Base-by-base conservation (phyloP, 345 rosid species). In the Syzygium oleosum region DNA sequence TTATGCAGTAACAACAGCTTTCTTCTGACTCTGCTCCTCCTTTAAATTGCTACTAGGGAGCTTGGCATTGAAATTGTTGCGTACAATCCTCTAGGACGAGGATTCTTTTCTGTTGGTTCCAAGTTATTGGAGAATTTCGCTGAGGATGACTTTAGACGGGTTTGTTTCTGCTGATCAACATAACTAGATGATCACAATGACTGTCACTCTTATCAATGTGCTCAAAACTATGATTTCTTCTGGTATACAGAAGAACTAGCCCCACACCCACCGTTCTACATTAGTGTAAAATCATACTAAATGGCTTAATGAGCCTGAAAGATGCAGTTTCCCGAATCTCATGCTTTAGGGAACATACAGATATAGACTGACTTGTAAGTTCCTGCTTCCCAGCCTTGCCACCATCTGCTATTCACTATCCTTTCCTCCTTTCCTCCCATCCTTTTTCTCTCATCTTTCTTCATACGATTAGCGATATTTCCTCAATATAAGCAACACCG, bases 61-160 rank as follows among this genome's bases (percentile, higher is more conserved):
- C 46, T 6, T 43, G 46, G 46, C 46, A 43, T 43, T 43, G 46
- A 7, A 43, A 6, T 43, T 6, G 46, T 43, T 43, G 46, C 46
- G 4, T 43, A 43, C 46, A 1, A 7, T 43, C 46, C 46, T 43
- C 1, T 43, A 5, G 46, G 46, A 5, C 46, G 46, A 5, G 46
- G 46, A 43, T 43, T 43, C 46, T 43, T 43, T 43, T 43, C 46
- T 6, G 7, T 43, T 43, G 46, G 46, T 6, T 43, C 46, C 46
- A 43, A 43, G 46, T 5, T 6, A 5, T 1, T 43, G 46, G 46
- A 43, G 73, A 92, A 78, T 55, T 22, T 96, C 0, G 51, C 91
- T 2, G 85, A 92, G 31, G 91, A 89, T 55, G 96, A 43, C 46
- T 43, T 31, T 54, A 88, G 96, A 43, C 91, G 91, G 98, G 96